Evolutionary conservation across 2,329 filamentous ascomycete genomes (phyloP).

Genomic region (Escovopsis sp.): DNA sequence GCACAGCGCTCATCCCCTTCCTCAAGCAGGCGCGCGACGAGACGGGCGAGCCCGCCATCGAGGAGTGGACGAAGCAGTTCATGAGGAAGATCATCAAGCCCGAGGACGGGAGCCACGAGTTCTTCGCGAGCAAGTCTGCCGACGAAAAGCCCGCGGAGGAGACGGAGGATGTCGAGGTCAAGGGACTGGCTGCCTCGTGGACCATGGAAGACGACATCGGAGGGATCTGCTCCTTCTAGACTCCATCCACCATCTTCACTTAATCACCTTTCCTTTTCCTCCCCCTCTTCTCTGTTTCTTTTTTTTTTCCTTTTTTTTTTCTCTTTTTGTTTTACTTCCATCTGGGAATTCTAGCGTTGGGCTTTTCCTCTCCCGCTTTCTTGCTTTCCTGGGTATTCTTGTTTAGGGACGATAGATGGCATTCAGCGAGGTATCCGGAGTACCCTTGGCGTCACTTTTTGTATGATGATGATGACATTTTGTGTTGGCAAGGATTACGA

Average conservation of each 20-base stretch:
- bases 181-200: constrained; percentile 72
- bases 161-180: constrained; percentile 33
- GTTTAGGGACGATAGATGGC: too few relatives aligned
- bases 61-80: constrained; percentile 43
- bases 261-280: background rate
- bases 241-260: too few relatives aligned
- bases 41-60: constrained; percentile 80
- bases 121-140: constrained; percentile 41
- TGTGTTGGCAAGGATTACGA: too few relatives aligned
- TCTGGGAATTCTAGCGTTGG: too few relatives aligned
- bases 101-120: constrained; percentile 36
- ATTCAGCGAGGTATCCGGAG: too few relatives aligned
- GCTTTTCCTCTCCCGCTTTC: too few relatives aligned
- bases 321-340: too few relatives aligned
- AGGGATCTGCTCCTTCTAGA: constrained; percentile 41
- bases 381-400: too few relatives aligned
- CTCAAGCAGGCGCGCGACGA: constrained; percentile 93
- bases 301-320: too few relatives aligned
- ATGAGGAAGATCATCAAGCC: constrained; percentile 36
- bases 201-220: constrained; percentile 71
- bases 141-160: constrained; percentile 22
- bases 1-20: constrained; percentile 87
- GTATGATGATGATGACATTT: too few relatives aligned
- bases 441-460: too few relatives aligned
- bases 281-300: background rate